Percentiles rank a stretch among this genome's conserved stretches.
phyloP scores from a whole-genome alignment of 805 yeast species.

The Candida schatavii region DNA sequence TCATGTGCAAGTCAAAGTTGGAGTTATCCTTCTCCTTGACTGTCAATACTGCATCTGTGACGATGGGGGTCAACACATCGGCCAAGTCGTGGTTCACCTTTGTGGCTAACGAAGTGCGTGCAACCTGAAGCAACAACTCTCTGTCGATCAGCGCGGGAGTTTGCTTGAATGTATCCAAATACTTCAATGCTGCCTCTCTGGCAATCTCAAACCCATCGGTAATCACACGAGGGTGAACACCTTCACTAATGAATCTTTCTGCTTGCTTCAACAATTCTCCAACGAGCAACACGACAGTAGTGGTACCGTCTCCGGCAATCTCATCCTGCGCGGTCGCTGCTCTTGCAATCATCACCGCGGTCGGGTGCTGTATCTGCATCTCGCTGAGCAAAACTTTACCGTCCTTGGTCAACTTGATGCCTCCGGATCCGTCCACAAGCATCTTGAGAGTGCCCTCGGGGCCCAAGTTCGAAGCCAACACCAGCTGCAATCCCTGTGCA shows the following conservation, averaged over 20 bases:
- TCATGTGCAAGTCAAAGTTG: constrained; percentile 87
- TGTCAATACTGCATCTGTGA: constrained; percentile 90
- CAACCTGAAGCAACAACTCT: constrained; percentile 87
- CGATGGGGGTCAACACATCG: constrained; percentile 85
- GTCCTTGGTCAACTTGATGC: constrained; percentile 92
- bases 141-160: constrained; percentile 61
- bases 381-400: constrained; percentile 91
- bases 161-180: constrained; percentile 63
- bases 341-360: constrained; percentile 64
- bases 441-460: constrained; percentile 97
- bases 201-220: constrained; percentile 96
- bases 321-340: constrained; percentile 99
- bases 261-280: constrained; percentile 96
- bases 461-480: constrained; percentile 86
- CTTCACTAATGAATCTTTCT: constrained; percentile 85
- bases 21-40: constrained; percentile 49
- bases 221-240: constrained; percentile 91
- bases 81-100: constrained; percentile 77
- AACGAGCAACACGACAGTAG: constrained; percentile 89
- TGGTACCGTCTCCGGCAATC: constrained; percentile 98
- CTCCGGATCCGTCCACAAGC: constrained; percentile 96
- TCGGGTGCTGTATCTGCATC: constrained; percentile 80
- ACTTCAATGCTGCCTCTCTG: constrained; percentile 68
- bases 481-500: constrained; percentile 95
- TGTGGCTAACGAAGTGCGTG: constrained; percentile 83